phyloP scores from a whole-genome alignment of 352 stramenopile genomes.

The Phytophthora ohioensis region DNA sequence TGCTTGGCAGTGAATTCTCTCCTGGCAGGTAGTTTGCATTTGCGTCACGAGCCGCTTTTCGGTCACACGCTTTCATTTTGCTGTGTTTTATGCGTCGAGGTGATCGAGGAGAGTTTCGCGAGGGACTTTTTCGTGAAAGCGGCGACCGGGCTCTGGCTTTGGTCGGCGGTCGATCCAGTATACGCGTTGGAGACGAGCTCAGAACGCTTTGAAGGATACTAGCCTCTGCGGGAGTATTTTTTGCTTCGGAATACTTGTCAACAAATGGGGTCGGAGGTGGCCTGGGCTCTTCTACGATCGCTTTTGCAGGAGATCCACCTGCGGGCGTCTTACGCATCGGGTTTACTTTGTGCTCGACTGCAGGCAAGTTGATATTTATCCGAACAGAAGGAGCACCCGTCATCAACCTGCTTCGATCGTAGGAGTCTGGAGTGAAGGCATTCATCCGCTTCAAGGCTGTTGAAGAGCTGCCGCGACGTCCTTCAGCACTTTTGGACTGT shows the following conservation, averaged over 20 bases:
- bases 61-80: constrained; percentile 7
- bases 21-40: constrained; percentile 37
- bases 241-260: not conserved
- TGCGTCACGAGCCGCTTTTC: constrained; percentile 1
- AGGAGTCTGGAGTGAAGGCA: constrained; percentile 1
- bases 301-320: constrained; percentile 21
- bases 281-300: constrained; percentile 20
- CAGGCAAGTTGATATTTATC: constrained; percentile 52
- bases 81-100: constrained; percentile 18
- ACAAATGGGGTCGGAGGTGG: not conserved
- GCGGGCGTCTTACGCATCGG: constrained; percentile 1
- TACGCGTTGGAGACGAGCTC: constrained; percentile 33
- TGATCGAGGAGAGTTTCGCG: constrained; percentile 10
- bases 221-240: constrained; percentile 5
- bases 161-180: constrained; percentile 21
- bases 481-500: constrained; percentile 3
- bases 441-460: constrained; percentile 1
- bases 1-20: constrained; percentile 65
- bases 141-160: constrained; percentile 19
- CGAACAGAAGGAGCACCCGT: constrained; percentile 36
- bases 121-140: constrained; percentile 3
- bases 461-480: not conserved
- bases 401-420: constrained; percentile 18
- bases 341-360: constrained; percentile 33
- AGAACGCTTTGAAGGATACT: constrained; percentile 19